Evolutionary conservation across 805 yeast species (phyloP).

Genomic region (Candida easanensis): DNA sequence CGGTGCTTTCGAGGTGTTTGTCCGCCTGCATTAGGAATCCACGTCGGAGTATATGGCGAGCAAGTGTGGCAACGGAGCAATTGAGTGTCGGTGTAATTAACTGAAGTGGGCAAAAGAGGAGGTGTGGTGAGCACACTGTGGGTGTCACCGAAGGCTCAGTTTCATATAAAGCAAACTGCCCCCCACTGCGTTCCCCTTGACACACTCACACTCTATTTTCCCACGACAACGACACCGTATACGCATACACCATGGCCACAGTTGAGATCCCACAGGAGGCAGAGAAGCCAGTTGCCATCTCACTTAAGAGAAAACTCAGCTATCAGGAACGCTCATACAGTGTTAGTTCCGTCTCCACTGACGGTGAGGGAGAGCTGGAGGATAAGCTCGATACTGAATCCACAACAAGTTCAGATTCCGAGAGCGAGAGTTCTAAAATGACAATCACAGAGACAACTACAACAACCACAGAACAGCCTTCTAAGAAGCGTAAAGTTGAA

Average conservation of each 20-base stretch:
- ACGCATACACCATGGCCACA: not conserved
- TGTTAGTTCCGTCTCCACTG: constrained; percentile 22
- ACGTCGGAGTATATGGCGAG: not conserved
- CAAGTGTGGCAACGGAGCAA: not conserved
- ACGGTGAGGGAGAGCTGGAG: constrained; percentile 12
- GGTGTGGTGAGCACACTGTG: too few relatives aligned
- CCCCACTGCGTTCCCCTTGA: not conserved
- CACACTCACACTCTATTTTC: not conserved
- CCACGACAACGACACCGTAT: too few relatives aligned
- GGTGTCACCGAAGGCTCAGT: not conserved
- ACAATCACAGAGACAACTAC: not conserved
- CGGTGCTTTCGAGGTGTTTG: not conserved
- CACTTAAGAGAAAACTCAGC: constrained; percentile 20
- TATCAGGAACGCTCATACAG: constrained; percentile 23
- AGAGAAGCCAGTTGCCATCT: not conserved
- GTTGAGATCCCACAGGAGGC: not conserved
- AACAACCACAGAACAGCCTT: not conserved
- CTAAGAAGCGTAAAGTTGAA: constrained; percentile 9
- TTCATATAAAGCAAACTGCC: not conserved
- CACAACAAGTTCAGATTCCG: constrained; percentile 14
- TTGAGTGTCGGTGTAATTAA: too few relatives aligned
- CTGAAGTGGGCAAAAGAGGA: too few relatives aligned
- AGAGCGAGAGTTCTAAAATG: constrained; percentile 1
- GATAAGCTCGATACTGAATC: constrained; percentile 19
- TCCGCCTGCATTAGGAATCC: not conserved